Conservation (phyloP, 129 eudicot genomes). For the Tagetes erecta region DNA sequence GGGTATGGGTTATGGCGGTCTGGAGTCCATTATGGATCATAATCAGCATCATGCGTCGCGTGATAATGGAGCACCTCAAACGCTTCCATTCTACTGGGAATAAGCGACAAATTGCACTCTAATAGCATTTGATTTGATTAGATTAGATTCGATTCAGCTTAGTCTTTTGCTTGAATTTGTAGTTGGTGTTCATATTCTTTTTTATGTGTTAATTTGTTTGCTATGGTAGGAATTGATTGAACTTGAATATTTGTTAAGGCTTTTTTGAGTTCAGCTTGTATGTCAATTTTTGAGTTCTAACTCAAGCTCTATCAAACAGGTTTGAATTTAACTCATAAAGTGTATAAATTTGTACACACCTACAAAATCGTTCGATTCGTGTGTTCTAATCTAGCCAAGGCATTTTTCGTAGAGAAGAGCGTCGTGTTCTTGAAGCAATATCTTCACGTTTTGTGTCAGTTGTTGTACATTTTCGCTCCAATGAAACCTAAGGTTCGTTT, state of each 20-base stretch:
- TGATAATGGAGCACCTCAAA: constrained; percentile 43
- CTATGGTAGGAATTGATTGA: not conserved
- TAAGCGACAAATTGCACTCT: constrained; percentile 15
- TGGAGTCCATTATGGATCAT: constrained; percentile 44
- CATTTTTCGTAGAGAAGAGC: constrained; percentile 53
- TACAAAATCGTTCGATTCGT: not conserved
- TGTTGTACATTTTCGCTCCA: constrained; percentile 67
- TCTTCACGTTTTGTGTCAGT: constrained; percentile 58
- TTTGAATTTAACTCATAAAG: not conserved
- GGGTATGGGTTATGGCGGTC: constrained; percentile 31
- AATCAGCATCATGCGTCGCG: constrained; percentile 34
- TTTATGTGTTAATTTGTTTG: not conserved
- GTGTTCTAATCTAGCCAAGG: constrained; percentile 33
- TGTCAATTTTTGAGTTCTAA: not conserved
- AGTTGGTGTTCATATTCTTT: constrained; percentile 16
- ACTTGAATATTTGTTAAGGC: not conserved
- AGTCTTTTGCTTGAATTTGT: not conserved
- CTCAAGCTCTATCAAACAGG: not conserved
- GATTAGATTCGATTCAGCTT: constrained; percentile 21
- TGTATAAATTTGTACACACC: not conserved
- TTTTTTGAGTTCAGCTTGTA: not conserved
- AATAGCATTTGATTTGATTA: constrained; percentile 4
- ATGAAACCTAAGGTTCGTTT: constrained; percentile 57
- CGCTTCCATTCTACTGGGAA: constrained; percentile 64
- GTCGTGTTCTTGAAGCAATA: constrained; percentile 57